Conservation (phyloP, 164 flowering plant species). For the Aristolochia fimbriata region DNA sequence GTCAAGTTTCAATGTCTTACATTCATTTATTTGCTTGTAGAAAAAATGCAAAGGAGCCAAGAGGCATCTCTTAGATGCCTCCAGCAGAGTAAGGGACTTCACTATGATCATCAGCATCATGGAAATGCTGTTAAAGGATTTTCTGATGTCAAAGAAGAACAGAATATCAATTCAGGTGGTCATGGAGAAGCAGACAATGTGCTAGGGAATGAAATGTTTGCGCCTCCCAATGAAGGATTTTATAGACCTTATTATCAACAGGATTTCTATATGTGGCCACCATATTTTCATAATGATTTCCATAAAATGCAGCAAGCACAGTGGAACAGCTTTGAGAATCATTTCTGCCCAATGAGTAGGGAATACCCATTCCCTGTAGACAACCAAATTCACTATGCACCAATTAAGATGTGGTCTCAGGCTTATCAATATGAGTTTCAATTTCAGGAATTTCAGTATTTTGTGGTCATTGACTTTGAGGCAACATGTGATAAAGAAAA, state of each 20-base stretch:
- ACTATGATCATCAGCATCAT: conserved; percentile 23
- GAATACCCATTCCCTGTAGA: conserved; percentile 32
- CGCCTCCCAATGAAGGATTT: conserved; percentile 28
- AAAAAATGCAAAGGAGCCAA: conserved; percentile 42
- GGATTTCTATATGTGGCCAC: conserved; percentile 33
- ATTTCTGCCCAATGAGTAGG: conserved; percentile 25
- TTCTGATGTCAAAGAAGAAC: conserved; percentile 32
- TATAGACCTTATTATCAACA: conserved; percentile 27
- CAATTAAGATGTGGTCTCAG: conserved; percentile 37
- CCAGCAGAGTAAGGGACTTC: conserved; percentile 29
- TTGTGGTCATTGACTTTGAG: conserved; percentile 96
- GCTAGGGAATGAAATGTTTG: conserved; percentile 22
- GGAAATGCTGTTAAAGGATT: conserved; percentile 28
- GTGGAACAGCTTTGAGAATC: conserved; percentile 29
- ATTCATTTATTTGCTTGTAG: conserved; percentile 22
- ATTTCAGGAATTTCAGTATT: conserved; percentile 81
- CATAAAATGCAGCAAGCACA: conserved; percentile 42
- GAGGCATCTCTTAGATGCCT: conserved; percentile 61
- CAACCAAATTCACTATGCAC: conserved; percentile 33
- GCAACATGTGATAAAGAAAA: conserved; percentile 89
- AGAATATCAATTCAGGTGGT: conserved; percentile 21
- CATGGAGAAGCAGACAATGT: conserved; percentile 19
- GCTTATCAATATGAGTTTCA: conserved; percentile 32
- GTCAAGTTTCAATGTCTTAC: too few relatives aligned
- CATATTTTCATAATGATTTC: conserved; percentile 26